Conservation (phyloP, 2,329 filamentous ascomycete species). For the Penicillium digitatum region DNA sequence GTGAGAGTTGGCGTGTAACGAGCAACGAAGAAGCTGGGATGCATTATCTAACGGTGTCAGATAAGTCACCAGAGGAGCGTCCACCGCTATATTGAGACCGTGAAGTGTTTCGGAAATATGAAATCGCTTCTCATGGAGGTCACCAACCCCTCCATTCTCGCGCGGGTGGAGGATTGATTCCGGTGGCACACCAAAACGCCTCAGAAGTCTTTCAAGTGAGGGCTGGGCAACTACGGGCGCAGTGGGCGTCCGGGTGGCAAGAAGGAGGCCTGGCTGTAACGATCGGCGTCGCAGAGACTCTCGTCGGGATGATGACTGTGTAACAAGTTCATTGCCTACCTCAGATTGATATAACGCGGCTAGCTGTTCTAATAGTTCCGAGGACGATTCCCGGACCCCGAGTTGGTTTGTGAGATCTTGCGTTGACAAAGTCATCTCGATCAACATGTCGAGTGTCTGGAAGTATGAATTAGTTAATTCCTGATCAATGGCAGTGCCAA, state of each 20-base stretch:
- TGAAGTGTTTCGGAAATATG: constrained; percentile 29
- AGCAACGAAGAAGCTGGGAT: constrained; percentile 30
- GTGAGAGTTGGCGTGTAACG: constrained; percentile 29
- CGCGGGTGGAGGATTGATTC: constrained; percentile 27
- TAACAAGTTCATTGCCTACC: constrained; percentile 19
- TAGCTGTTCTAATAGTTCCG: constrained; percentile 33
- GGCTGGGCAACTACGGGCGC: constrained; percentile 20
- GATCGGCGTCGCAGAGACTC: constrained; percentile 29
- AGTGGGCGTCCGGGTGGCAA: constrained; percentile 15
- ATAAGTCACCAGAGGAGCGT: constrained; percentile 30
- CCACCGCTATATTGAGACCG: constrained; percentile 27
- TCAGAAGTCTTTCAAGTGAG: constrained; percentile 30
- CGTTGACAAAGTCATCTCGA: constrained; percentile 34
- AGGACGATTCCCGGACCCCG: constrained; percentile 34
- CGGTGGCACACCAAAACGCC: constrained; percentile 32
- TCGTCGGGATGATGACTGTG: constrained; percentile 24
- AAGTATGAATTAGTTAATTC: constrained; percentile 11
- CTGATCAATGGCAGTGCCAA: not conserved
- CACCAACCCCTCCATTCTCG: constrained; percentile 14
- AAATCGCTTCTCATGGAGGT: constrained; percentile 30
- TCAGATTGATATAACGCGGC: constrained; percentile 32
- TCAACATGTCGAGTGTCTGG: constrained; percentile 34
- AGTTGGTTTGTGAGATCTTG: constrained; percentile 29
- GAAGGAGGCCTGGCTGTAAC: constrained; percentile 18
- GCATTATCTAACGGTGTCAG: constrained; percentile 32